Percentiles rank a stretch among this genome's conserved stretches.
phyloP scores from a whole-genome alignment of 176 grass and related monocot species.

The Triticum timopheevii region DNA sequence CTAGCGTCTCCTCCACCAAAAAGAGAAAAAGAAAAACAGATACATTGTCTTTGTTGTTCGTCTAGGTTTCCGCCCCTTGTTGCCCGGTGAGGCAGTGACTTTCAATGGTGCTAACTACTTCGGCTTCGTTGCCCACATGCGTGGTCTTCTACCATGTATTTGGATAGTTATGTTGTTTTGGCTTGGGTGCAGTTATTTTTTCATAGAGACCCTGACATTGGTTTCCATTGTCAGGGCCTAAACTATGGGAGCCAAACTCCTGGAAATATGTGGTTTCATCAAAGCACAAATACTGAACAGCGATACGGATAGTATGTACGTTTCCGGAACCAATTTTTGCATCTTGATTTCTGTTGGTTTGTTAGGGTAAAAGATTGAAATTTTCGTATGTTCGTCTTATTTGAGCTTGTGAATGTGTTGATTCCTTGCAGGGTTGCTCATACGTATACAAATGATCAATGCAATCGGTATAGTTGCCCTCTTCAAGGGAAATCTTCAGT shows the following conservation, averaged over 20 bases:
- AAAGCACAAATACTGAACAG: not conserved
- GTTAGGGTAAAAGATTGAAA: not conserved
- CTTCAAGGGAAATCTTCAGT: not conserved
- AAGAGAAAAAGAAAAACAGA: too few species aligned
- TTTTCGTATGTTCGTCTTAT: not conserved
- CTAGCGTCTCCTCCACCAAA: too few species aligned
- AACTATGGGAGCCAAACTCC: not conserved
- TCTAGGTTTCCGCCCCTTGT: too few species aligned
- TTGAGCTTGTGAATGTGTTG: not conserved
- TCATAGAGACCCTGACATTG: not conserved
- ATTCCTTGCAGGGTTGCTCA: not conserved
- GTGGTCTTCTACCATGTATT: not conserved
- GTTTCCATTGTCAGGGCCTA: not conserved
- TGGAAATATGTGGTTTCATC: constrained; percentile 12
- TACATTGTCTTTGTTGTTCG: too few species aligned
- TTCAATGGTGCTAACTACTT: too few species aligned
- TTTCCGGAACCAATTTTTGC: too few species aligned
- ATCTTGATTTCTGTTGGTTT: not conserved
- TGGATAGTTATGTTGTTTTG: too few species aligned
- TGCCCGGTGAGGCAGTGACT: too few species aligned
- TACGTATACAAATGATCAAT: not conserved
- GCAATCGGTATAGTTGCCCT: not conserved
- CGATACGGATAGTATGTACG: not conserved
- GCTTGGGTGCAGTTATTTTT: not conserved
- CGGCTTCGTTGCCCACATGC: too few species aligned